Percentiles rank a stretch among this genome's conserved stretches.
Evolutionary conservation across 805 yeast genomes (phyloP).

Genomic region (Cyberlindnera subsufficiens): DNA sequence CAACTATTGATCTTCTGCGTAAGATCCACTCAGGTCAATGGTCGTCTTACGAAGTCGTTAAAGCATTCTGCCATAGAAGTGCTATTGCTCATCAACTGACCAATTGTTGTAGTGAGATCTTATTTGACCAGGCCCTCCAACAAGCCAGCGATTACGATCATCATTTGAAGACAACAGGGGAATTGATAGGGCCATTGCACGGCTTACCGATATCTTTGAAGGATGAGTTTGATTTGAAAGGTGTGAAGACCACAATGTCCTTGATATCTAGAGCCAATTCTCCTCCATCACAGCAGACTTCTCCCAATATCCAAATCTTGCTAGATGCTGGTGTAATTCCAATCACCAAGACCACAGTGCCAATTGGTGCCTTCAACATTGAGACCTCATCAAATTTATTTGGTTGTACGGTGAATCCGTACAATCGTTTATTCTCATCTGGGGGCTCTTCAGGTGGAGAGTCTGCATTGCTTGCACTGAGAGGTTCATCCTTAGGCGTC

Average conservation of each 20-base stretch:
- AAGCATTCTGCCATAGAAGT: conserved; percentile 53
- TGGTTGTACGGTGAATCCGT: conserved; percentile 42
- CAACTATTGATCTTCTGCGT: conserved; percentile 23
- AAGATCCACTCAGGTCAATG: conserved; percentile 25
- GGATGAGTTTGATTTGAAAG: conserved; percentile 35
- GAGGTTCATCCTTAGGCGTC: conserved; percentile 43
- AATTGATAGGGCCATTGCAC: conserved; percentile 56
- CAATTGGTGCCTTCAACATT: conserved; percentile 42
- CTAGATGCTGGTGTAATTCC: conserved; percentile 46
- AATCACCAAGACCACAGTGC: conserved; percentile 47
- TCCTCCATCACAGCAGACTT: conserved; percentile 41
- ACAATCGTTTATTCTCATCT: conserved; percentile 34
- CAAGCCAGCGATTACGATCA: conserved; percentile 51
- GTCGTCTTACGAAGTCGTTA: conserved; percentile 38
- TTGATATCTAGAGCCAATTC: conserved; percentile 36
- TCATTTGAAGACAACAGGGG: conserved; percentile 37
- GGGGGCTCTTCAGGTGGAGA: conserved; percentile 56
- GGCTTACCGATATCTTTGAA: conserved; percentile 63
- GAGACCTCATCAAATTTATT: conserved; percentile 39
- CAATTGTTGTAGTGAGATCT: conserved; percentile 29
- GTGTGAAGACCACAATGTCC: conserved; percentile 43
- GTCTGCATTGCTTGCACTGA: conserved; percentile 38
- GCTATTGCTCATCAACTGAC: conserved; percentile 51
- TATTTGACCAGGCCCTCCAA: conserved; percentile 49
- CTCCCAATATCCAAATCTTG: conserved; percentile 34